A percentile compares a stretch with the other conserved stretches of the same genome.
phyloP scores from a whole-genome alignment of 805 yeast genomes.

The Kluyveromyces starmeri region DNA sequence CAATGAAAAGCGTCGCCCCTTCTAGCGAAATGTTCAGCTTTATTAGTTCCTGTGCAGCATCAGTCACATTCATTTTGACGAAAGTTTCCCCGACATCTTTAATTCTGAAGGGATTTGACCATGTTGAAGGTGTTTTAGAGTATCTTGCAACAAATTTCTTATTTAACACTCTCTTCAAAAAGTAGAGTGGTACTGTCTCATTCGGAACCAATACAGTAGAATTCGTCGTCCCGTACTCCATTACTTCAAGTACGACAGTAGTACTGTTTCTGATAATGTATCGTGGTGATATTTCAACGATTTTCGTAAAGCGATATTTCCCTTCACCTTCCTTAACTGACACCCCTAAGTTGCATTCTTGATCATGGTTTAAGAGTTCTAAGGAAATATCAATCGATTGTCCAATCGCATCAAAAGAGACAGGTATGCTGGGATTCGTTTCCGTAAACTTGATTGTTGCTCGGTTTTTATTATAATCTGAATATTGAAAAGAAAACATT shows the following conservation, averaged over 20 bases:
- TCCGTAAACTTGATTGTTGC: conserved; percentile 59
- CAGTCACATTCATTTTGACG: conserved; percentile 56
- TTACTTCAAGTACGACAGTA: conserved; percentile 45
- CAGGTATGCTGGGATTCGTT: conserved; percentile 61
- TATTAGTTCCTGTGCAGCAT: conserved; percentile 59
- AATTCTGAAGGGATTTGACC: conserved; percentile 86
- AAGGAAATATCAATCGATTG: conserved; percentile 54
- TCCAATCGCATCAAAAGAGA: conserved; percentile 87
- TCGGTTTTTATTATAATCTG: conserved; percentile 50
- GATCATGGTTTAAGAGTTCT: conserved; percentile 40
- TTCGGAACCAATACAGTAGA: conserved; percentile 38
- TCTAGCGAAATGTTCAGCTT: conserved; percentile 72
- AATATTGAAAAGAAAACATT: conserved; percentile 75
- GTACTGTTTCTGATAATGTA: conserved; percentile 63
- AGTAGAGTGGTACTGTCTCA: conserved; percentile 50
- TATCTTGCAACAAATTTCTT: conserved; percentile 58
- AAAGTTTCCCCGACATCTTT: conserved; percentile 77
- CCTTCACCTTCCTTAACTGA: conserved; percentile 78
- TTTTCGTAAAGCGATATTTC: conserved; percentile 64
- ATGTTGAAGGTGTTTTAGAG: conserved; percentile 45
- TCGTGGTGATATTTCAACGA: conserved; percentile 75
- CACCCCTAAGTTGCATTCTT: conserved; percentile 70
- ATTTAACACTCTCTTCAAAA: conserved; percentile 40
- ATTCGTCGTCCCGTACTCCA: conserved; percentile 60
- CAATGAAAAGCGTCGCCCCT: conserved; percentile 71